A percentile compares a stretch with the other conserved stretches of the same genome.
Evolutionary conservation across 2,329 filamentous ascomycete species (phyloP).

Genomic region (Diaporthe sp.): DNA sequence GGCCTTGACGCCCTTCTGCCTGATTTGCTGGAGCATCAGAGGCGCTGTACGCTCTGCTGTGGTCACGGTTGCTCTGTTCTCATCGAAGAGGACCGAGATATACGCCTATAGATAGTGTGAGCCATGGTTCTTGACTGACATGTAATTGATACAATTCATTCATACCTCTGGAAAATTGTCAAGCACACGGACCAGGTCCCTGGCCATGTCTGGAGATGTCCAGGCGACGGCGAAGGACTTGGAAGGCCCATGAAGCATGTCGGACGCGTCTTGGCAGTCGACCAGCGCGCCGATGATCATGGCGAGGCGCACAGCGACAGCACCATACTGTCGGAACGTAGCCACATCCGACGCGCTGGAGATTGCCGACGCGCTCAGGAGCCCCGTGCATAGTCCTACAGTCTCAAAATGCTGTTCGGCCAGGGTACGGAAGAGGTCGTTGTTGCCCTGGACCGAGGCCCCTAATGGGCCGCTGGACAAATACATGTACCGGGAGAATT

Average conservation of each 20-base stretch:
- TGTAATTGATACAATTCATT: too few relatives aligned
- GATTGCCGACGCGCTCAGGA: conserved; percentile 51
- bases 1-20: too few relatives aligned
- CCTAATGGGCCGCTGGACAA: too few relatives aligned
- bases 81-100: conserved; percentile 3
- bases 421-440: too few relatives aligned
- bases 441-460: too few relatives aligned
- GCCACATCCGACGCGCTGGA: conserved; percentile 41
- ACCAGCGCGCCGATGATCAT: conserved; percentile 46
- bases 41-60: not conserved
- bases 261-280: not conserved
- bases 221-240: not conserved
- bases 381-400: conserved; percentile 52
- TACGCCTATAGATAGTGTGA: conserved; percentile 3
- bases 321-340: conserved; percentile 47
- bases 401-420: not conserved
- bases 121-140: not conserved
- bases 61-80: conserved; percentile 9
- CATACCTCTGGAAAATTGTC: conserved; percentile 1
- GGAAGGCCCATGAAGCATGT: not conserved
- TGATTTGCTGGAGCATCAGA: too few relatives aligned
- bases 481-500: too few relatives aligned
- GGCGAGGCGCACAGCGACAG: conserved; percentile 50
- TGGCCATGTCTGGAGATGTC: not conserved
- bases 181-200: not conserved